These are phyloP conservation scores for Singerocomus rubriflavus DNA, from an alignment of 1,284 basidiomycete genomes.

Conservation along the genomic window DNA sequence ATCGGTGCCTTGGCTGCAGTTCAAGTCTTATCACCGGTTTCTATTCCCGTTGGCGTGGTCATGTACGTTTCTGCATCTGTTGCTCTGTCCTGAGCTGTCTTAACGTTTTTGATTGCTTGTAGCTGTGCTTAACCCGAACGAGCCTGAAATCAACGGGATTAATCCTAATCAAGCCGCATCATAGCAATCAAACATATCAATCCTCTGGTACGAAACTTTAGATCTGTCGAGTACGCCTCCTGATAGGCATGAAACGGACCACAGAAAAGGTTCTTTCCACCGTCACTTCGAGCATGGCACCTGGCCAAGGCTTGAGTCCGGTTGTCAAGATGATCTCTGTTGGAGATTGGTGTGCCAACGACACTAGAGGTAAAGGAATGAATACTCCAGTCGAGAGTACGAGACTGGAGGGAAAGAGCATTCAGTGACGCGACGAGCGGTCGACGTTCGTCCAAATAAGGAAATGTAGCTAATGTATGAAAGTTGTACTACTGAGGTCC, in stretches of 20 bases:
- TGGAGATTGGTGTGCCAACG: too few relatives aligned
- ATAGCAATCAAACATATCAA: conserved; percentile 39
- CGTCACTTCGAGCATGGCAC: conserved; percentile 27
- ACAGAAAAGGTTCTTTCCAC: conserved; percentile 37
- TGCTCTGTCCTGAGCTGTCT: neutral
- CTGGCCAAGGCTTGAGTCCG: conserved; percentile 35
- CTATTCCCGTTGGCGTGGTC: conserved; percentile 33
- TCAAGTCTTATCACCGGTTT: conserved; percentile 38
- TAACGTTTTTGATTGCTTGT: neutral
- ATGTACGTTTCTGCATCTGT: conserved; percentile 18
- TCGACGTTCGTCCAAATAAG: too few relatives aligned
- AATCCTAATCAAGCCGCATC: conserved; percentile 30
- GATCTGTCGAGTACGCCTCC: neutral
- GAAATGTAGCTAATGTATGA: too few relatives aligned
- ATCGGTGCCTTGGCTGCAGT: conserved; percentile 35
- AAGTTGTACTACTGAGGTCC: too few relatives aligned
- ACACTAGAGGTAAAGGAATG: too few relatives aligned
- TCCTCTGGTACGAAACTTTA: conserved; percentile 26
- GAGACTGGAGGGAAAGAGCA: too few relatives aligned
- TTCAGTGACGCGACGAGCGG: too few relatives aligned
- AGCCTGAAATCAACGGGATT: conserved; percentile 34
- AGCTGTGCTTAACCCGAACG: conserved; percentile 39
- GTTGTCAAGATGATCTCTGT: conserved; percentile 31
- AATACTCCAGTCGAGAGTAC: too few relatives aligned
- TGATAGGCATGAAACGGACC: conserved; percentile 18